phyloP scores from a whole-genome alignment of 768 basidiomycete species.

The Dacryopinax spathularia region DNA sequence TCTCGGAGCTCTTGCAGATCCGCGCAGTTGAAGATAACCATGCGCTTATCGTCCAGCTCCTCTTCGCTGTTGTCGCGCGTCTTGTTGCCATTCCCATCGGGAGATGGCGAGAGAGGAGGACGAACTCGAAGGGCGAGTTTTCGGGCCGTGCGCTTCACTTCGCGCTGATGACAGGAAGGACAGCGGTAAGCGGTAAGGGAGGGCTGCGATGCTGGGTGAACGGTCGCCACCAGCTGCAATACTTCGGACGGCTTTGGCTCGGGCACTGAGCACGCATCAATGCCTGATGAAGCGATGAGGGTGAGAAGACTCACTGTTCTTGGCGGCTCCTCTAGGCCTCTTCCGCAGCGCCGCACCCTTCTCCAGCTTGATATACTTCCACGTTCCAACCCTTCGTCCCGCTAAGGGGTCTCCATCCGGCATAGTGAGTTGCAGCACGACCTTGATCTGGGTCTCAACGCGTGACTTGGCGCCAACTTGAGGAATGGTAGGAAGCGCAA shows the following conservation, averaged over 20 bases:
- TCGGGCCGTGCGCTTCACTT: conserved; percentile 81
- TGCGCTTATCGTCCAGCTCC: conserved; percentile 32
- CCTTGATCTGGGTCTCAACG: conserved; percentile 88
- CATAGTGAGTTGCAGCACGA: conserved; percentile 53
- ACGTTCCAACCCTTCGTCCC: conserved; percentile 49
- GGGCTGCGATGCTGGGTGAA: conserved; percentile 71
- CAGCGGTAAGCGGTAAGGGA: conserved; percentile 66
- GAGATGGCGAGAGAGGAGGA: conserved; percentile 39
- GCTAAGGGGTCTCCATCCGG: conserved; percentile 3
- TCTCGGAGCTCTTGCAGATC: conserved; percentile 77
- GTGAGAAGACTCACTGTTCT: conserved; percentile 42
- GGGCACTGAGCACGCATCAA: conserved; percentile 18
- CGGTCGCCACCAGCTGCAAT: conserved; percentile 53
- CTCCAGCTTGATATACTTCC: conserved; percentile 76
- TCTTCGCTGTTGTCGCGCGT: conserved; percentile 26
- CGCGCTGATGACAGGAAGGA: conserved; percentile 75
- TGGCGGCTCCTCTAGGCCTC: conserved; percentile 68
- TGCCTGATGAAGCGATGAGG: conserved; percentile 14
- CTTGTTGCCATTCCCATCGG: conserved; percentile 55
- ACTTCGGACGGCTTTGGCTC: conserved; percentile 57
- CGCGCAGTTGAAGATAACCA: conserved; percentile 91
- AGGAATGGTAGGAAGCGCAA: conserved; percentile 73
- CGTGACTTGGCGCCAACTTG: conserved; percentile 74
- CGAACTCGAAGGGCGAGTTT: conserved; percentile 75
- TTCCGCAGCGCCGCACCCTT: conserved; percentile 72